Base-by-base conservation (phyloP, 257 asterid genomes). In the Leptodermis oblonga region DNA sequence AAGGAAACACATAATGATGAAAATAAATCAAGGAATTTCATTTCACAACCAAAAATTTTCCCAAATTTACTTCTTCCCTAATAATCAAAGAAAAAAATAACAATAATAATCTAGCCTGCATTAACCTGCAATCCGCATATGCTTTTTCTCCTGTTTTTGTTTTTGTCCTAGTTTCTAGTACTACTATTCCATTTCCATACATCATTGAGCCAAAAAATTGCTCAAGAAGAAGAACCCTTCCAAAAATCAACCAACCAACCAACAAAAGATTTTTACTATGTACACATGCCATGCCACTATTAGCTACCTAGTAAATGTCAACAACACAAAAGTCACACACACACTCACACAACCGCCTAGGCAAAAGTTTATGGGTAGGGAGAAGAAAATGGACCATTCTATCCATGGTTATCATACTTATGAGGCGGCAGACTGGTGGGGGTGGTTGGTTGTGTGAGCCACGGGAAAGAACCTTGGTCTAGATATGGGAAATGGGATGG, bases 391-490 rank as follows among this genome's bases (percentile, higher is more conserved):
- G 61, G 41, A 43, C 67, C 10, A 33, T 45, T 37, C 11, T 5
- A 33, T 41, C n/a, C 2, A 13, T 46, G 10, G 46, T 4, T 34
- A 58, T 34, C 28, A 30, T 34, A 51, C 30, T 62, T 72, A 85
- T 0, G 90, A 86, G 54, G 85, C 81, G 10, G 90, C 86, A 55
- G 92, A 81, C 65, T 83, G 80, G 78, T 82, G 84, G 28, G 87
- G 72, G 64, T 85, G 85, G 49, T 62, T 63, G 31, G 80, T 66
- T 18, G 74, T 54, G 23, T 77, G 82, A 5, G 79, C 25, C 37
- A 87, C 82, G 0, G 96, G 96, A 78, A 78, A 85, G 68, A 88
- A 79, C 73, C 83, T 87, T 14, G 92, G 90, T 55, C 81, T 79
- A 11, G 84, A 65, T 37, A 80, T 62, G 5, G 86, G 85, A 49